Evolutionary conservation across 768 basidiomycete species (phyloP).

Genomic region (Naganishia kalamii): DNA sequence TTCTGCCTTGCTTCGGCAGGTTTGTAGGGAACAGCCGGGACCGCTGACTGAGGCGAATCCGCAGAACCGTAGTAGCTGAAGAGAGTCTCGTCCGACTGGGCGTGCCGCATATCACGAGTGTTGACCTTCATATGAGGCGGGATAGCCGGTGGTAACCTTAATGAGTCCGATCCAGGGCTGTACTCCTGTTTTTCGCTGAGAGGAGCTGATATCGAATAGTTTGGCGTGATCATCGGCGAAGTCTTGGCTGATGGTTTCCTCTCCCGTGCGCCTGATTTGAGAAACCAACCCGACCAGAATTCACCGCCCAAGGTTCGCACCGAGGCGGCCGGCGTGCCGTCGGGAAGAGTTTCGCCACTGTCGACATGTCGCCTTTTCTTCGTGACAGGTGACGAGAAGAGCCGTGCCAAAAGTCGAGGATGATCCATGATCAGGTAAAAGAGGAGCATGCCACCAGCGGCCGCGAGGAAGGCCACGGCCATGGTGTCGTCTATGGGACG

Average conservation of each 20-base stretch:
- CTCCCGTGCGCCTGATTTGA: constrained; percentile 14
- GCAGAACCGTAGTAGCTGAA: constrained; percentile 12
- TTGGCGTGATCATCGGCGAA: neutral
- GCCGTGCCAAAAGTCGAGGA: constrained; percentile 37
- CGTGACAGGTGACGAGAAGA: constrained; percentile 33
- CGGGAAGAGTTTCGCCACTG: neutral
- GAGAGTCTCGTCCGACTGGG: neutral
- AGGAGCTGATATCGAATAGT: neutral
- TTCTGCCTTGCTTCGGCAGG: neutral
- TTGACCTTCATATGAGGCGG: neutral
- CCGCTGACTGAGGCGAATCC: neutral
- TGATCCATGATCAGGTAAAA: constrained; percentile 35
- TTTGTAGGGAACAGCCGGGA: neutral
- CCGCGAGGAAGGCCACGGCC: constrained; percentile 31
- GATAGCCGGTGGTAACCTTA: neutral
- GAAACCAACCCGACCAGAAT: constrained; percentile 27
- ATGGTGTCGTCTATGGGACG: constrained; percentile 15
- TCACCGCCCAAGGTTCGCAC: constrained; percentile 27
- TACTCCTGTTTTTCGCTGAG: neutral
- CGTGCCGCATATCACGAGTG: neutral
- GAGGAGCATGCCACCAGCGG: constrained; percentile 28
- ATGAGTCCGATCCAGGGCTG: neutral
- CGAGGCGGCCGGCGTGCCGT: neutral
- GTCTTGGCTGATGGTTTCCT: neutral
- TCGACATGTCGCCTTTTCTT: constrained; percentile 3